Evolutionary conservation across 169 alveolate species (phyloP).

Genomic region (Cryptosporidium ubiquitum): DNA sequence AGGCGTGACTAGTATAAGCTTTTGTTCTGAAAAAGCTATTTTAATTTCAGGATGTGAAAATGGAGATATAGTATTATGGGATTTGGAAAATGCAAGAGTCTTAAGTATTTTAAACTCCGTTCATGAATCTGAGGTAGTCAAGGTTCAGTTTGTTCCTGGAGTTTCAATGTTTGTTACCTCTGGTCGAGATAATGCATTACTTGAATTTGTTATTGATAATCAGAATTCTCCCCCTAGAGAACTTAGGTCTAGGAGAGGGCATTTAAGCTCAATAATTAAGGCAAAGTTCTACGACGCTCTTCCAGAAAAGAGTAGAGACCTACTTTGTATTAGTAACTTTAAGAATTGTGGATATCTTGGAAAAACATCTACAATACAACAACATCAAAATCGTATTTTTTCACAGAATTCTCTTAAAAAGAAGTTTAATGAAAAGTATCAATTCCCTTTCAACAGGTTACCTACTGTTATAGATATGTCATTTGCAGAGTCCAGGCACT

Average conservation of each 20-base stretch:
- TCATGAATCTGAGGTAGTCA: constrained; percentile 51
- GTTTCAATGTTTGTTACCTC: constrained; percentile 40
- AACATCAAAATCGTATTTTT: constrained; percentile 75
- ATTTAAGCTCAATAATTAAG: constrained; percentile 62
- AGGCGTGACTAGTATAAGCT: constrained; percentile 45
- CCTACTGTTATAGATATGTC: constrained; percentile 75
- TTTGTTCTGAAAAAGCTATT: constrained; percentile 41
- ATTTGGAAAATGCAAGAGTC: constrained; percentile 52
- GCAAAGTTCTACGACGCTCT: constrained; percentile 30
- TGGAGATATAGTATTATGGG: constrained; percentile 69
- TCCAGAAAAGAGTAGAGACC: constrained; percentile 75
- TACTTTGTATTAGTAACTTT: constrained; percentile 61
- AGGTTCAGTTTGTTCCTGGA: constrained; percentile 63
- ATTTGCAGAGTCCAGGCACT: constrained; percentile 77
- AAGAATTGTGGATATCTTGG: constrained; percentile 75
- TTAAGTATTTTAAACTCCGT: constrained; percentile 46
- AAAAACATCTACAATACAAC: constrained; percentile 76
- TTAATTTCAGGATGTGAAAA: constrained; percentile 70
- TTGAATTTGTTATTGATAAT: constrained; percentile 75
- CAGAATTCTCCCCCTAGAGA: constrained; percentile 75
- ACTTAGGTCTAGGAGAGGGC: constrained; percentile 77
- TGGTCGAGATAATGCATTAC: constrained; percentile 75
- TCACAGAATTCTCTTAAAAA: constrained; percentile 75
- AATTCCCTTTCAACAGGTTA: constrained; percentile 37
- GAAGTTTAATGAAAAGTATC: constrained; percentile 42